These are phyloP conservation scores for Sporisorium iseilematis-ciliati DNA, from an alignment of 1,284 basidiomycete genomes.

Conservation along the genomic window DNA sequence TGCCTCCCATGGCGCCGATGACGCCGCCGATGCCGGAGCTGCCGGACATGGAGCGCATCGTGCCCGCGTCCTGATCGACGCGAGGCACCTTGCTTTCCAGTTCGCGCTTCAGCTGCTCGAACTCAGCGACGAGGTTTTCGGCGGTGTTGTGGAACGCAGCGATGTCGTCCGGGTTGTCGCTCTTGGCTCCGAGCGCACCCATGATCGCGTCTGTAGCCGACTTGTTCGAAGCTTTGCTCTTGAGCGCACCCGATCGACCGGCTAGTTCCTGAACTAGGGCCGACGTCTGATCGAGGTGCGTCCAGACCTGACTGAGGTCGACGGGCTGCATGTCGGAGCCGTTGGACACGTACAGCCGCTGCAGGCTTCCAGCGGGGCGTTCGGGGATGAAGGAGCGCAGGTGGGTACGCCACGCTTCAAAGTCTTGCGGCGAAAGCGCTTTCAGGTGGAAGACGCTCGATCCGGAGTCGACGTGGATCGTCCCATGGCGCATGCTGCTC, in stretches of 20 bases:
- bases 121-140: conserved; percentile 56
- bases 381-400: conserved; percentile 65
- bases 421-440: conserved; percentile 62
- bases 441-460: conserved; percentile 67
- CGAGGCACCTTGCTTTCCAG: conserved; percentile 57
- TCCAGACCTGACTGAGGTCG: conserved; percentile 55
- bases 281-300: conserved; percentile 49
- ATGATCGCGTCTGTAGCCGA: conserved; percentile 33
- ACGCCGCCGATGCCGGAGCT: conserved; percentile 9
- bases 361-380: conserved; percentile 30
- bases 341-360: conserved; percentile 52
- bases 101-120: conserved; percentile 53
- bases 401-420: conserved; percentile 62
- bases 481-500: conserved; percentile 63
- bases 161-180: conserved; percentile 24
- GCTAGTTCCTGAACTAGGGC: conserved; percentile 51
- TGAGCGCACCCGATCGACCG: conserved; percentile 14
- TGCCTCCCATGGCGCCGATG: conserved; percentile 5
- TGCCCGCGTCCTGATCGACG: conserved; percentile 34
- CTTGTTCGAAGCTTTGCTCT: conserved; percentile 14
- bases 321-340: conserved; percentile 56
- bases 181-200: conserved; percentile 40
- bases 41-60: conserved; percentile 53
- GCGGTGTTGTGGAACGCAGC: conserved; percentile 44
- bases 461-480: conserved; percentile 68